Conservation (phyloP, 2,329 filamentous ascomycete genomes). For the Amylocarpus encephaloides region DNA sequence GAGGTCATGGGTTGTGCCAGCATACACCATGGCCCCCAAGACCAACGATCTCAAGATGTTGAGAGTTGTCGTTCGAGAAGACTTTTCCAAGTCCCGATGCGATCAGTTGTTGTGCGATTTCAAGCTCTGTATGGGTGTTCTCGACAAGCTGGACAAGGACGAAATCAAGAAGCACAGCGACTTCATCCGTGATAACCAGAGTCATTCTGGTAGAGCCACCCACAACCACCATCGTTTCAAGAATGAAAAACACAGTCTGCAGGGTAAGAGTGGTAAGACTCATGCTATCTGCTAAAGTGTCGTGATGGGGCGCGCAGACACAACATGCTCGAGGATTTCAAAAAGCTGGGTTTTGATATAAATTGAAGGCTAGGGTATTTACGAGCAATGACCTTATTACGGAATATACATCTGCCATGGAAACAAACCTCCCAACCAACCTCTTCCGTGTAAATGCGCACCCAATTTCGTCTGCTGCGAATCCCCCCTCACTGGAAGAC, state of each 20-base stretch:
- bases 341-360: not conserved
- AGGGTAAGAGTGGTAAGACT: slow-evolving; percentile 86
- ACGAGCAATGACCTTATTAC: no score
- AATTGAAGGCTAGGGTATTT: no score
- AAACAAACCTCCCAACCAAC: no score
- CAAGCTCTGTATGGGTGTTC: slow-evolving; percentile 64
- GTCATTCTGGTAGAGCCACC: slow-evolving; percentile 29
- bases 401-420: no score
- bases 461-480: no score
- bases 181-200: slow-evolving; percentile 53
- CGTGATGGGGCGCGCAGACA: not conserved
- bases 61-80: slow-evolving; percentile 85
- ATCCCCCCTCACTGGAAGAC: no score
- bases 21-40: slow-evolving; percentile 94
- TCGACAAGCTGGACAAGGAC: slow-evolving; percentile 69
- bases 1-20: slow-evolving; percentile 87
- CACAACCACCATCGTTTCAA: slow-evolving; percentile 33
- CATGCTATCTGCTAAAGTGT: slow-evolving; percentile 68
- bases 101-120: slow-evolving; percentile 74
- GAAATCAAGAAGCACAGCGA: slow-evolving; percentile 63
- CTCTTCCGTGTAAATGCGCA: no score
- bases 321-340: not conserved
- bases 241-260: slow-evolving; percentile 76
- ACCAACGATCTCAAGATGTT: slow-evolving; percentile 82
- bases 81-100: slow-evolving; percentile 78